Percentiles rank a stretch among this genome's conserved stretches.
These are phyloP conservation scores for Aspergillus cristatus DNA, from an alignment of 495 filamentous ascomycete genomes.

Conservation along the genomic window DNA sequence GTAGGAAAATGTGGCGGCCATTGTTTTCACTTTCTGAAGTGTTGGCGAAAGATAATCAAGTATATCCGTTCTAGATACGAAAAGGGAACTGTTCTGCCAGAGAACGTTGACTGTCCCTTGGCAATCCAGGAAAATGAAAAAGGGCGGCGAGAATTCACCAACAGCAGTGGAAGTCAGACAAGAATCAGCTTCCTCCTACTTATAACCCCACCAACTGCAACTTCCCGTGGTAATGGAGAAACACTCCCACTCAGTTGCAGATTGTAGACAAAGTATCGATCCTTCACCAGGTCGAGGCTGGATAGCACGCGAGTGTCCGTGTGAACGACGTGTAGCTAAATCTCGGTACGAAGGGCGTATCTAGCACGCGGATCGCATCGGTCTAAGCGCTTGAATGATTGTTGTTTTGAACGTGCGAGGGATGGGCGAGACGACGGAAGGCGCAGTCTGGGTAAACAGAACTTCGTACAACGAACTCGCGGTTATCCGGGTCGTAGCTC, in stretches of 20 bases:
- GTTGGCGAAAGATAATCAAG: slow-evolving; percentile 5
- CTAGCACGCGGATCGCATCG: slow-evolving; percentile 27
- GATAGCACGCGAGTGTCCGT: not conserved
- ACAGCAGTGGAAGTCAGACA: slow-evolving; percentile 20
- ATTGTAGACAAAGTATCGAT: too few relatives aligned
- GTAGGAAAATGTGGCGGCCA: slow-evolving; percentile 66
- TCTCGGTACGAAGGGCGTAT: not conserved
- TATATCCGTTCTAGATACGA: slow-evolving; percentile 10
- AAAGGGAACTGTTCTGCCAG: slow-evolving; percentile 18
- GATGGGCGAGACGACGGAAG: too few relatives aligned
- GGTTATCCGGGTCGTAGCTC: too few relatives aligned
- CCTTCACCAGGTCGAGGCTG: slow-evolving; percentile 2
- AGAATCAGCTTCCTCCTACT: slow-evolving; percentile 20
- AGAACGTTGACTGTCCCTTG: slow-evolving; percentile 17
- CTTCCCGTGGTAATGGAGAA: slow-evolving; percentile 18
- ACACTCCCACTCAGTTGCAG: slow-evolving; percentile 11
- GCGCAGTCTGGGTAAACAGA: too few relatives aligned
- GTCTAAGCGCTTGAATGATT: not conserved
- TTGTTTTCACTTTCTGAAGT: slow-evolving; percentile 11
- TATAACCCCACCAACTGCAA: slow-evolving; percentile 24
- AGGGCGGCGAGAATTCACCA: slow-evolving; percentile 20
- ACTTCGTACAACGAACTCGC: too few relatives aligned
- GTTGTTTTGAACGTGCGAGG: too few relatives aligned
- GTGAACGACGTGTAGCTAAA: not conserved
- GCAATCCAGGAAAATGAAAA: slow-evolving; percentile 16